phyloP scores from a whole-genome alignment of 1,284 basidiomycete species.

The Gymnopus androsaceus region DNA sequence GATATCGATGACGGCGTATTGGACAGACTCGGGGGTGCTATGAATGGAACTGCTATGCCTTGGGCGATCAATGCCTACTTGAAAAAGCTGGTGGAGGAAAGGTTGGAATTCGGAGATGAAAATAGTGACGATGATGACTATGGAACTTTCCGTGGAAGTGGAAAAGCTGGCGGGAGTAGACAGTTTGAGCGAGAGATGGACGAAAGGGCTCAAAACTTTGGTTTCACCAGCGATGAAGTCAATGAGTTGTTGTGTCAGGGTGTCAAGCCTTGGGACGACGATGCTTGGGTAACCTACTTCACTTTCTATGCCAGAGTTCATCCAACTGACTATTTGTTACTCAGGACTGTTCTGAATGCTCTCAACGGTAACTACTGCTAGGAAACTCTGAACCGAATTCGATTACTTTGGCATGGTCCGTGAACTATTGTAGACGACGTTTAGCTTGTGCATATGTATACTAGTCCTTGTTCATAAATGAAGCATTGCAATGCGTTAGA shows the following conservation, averaged over 20 bases:
- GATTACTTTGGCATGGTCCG: neutral
- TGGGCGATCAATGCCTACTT: neutral
- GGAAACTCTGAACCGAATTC: neutral
- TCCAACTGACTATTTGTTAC: neutral
- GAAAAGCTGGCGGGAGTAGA: conserved; percentile 6
- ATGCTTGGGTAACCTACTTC: conserved; percentile 37
- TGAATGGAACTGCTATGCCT: neutral
- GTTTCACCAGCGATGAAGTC: conserved; percentile 39
- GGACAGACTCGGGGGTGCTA: neutral
- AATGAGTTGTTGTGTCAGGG: conserved; percentile 40
- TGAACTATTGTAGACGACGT: neutral
- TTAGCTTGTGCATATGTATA: neutral
- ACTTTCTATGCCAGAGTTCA: neutral
- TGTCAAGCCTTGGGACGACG: conserved; percentile 49
- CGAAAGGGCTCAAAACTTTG: conserved; percentile 28
- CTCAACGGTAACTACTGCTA: neutral
- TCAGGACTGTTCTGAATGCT: neutral
- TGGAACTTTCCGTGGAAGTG: neutral
- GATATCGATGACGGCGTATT: neutral
- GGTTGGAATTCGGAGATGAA: neutral
- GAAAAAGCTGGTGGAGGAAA: neutral
- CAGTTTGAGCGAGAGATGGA: conserved; percentile 13
- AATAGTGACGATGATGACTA: neutral
- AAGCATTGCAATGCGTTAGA: neutral
- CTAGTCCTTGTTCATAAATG: neutral